Base-by-base conservation (phyloP, 805 yeast species). In the Candida sithepensis region DNA sequence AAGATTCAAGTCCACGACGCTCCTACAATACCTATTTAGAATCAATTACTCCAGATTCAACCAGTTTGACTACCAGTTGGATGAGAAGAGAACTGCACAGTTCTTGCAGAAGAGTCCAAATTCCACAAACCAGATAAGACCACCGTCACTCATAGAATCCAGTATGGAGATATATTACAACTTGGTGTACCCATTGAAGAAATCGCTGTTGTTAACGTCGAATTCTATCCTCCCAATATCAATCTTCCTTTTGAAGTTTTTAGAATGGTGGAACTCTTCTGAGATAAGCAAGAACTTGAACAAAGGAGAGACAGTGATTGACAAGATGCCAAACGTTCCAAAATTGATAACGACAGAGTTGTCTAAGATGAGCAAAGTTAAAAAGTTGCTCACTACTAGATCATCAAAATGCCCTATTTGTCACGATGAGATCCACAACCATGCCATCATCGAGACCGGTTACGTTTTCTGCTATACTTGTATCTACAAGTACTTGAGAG, bases 231-330 rank as follows among this genome's bases (percentile, higher is more conserved):
- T 92, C 66, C 97, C 97, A 0, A 74, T 85, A 0, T 88, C 95
- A 2, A 84, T 91, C 44, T 90, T 92, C 61, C 59, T 83, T 21
- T 72, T 91, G 50, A 88, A 89, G 66, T 88, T 91, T 56, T 72
- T 89, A 32, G 97, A 91, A 64, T 91, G 97, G 97, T 91, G 96
- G 95, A 81, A 82, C 51, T 78, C 86, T 22, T 81, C 90, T 14
- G 88, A 85, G 50, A 78, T 88, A 59, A 81, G 3, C 65, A 77
- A 3, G 78, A 79, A 59, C 59, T 85, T 49, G 42, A 73, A 79
- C 21, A 77, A 76, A 47, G 74, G 72, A 41, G 70, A 70, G 43
- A 30, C 34, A n/a, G 70, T 43, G 4, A 33, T 46, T 14, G 47
- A 47, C n/a, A 53, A 51, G 38, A 53, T 42, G 14, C 58, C 52